Evolutionary conservation across 257 asterid species (phyloP).

Genomic region (Avicennia marina): DNA sequence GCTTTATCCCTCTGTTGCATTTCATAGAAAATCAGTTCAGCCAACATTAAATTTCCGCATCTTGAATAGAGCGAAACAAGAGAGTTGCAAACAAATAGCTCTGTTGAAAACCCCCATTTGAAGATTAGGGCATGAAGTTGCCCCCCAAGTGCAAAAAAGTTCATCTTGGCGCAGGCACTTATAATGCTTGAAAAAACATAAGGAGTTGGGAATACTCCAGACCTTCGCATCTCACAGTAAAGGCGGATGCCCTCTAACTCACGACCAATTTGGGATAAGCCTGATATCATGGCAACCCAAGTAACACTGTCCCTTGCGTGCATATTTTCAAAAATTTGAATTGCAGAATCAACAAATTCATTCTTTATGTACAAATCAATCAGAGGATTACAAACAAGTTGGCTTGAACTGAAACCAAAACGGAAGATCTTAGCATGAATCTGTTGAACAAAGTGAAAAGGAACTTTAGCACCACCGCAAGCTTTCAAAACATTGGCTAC

Average conservation of each 20-base stretch:
- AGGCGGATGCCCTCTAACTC: constrained; percentile 49
- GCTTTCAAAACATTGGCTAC: constrained; percentile 45
- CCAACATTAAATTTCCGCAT: constrained; percentile 36
- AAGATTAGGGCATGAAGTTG: constrained; percentile 68
- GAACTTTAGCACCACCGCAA: constrained; percentile 32
- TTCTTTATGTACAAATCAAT: constrained; percentile 69
- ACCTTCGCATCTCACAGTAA: constrained; percentile 63
- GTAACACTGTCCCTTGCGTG: constrained; percentile 57
- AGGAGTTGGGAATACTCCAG: constrained; percentile 80
- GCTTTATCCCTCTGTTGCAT: constrained; percentile 57
- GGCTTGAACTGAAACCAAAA: constrained; percentile 41
- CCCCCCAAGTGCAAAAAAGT: constrained; percentile 49
- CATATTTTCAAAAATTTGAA: constrained; percentile 47
- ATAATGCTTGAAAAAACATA: constrained; percentile 68
- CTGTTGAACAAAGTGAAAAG: constrained; percentile 32
- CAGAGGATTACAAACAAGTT: constrained; percentile 52
- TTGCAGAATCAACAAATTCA: constrained; percentile 48
- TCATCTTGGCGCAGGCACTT: constrained; percentile 69
- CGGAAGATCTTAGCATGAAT: constrained; percentile 63
- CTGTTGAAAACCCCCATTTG: constrained; percentile 70
- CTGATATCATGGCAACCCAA: constrained; percentile 88
- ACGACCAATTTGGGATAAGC: constrained; percentile 51
- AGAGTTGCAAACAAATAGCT: constrained; percentile 75
- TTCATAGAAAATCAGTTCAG: constrained; percentile 59
- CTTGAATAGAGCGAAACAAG: constrained; percentile 71